Percentiles rank a stretch among this genome's conserved stretches.
These are phyloP conservation scores for Cryptosporidium muris DNA, from an alignment of 169 alveolate genomes.

Conservation along the genomic window DNA sequence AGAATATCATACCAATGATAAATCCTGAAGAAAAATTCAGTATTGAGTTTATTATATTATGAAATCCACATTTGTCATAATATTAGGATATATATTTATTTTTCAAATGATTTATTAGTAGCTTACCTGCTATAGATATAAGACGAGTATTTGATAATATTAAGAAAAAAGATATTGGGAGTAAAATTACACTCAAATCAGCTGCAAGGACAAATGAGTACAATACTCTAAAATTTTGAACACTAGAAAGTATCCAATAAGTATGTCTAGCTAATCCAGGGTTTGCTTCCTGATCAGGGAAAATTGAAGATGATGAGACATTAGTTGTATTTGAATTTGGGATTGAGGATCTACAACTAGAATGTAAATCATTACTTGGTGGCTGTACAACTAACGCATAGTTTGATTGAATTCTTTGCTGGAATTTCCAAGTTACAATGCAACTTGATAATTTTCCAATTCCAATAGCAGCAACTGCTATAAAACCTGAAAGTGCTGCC, in stretches of 20 bases:
- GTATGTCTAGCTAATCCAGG: neutral
- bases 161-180: slow-evolving; percentile 21
- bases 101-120: neutral
- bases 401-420: slow-evolving; percentile 10
- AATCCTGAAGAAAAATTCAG: neutral
- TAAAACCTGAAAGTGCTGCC: slow-evolving; percentile 9
- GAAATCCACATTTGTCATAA: neutral
- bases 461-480: slow-evolving; percentile 16
- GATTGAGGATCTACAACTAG: slow-evolving; percentile 4
- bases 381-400: neutral
- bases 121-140: slow-evolving; percentile 18
- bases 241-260: neutral
- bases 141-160: neutral
- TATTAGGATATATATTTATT: neutral
- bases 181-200: slow-evolving; percentile 12
- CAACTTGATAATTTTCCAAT: slow-evolving; percentile 61
- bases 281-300: too few relatives aligned
- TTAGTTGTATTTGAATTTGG: slow-evolving; percentile 3
- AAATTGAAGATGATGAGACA: slow-evolving; percentile 2
- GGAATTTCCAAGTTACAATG: slow-evolving; percentile 17
- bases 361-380: neutral
- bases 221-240: neutral
- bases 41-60: neutral
- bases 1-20: slow-evolving; percentile 1
- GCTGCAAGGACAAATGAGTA: slow-evolving; percentile 18